A percentile compares a stretch with the other conserved stretches of the same genome.
These are phyloP conservation scores for Zea luxurians DNA, from an alignment of 176 grass and related monocot genomes.

Conservation along the genomic window DNA sequence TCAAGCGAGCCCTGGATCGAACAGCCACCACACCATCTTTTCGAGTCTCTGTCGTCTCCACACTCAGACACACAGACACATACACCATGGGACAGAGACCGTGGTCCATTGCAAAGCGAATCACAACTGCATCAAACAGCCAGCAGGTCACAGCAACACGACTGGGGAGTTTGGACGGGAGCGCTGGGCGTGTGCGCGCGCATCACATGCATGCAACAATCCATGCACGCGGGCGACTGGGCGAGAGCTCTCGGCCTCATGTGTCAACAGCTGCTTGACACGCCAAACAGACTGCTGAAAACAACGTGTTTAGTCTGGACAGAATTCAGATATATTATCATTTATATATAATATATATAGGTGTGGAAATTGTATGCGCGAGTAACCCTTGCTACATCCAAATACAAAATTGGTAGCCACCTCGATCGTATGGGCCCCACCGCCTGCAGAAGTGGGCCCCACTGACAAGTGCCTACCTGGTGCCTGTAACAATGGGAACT, in stretches of 20 bases:
- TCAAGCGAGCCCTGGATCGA: neutral
- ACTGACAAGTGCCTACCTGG: slow-evolving; percentile 50
- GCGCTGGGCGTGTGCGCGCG: slow-evolving; percentile 6
- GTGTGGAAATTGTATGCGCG: slow-evolving; percentile 51
- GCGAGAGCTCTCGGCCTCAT: neutral
- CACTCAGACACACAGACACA: neutral
- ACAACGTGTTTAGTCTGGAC: slow-evolving; percentile 24
- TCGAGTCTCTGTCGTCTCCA: neutral
- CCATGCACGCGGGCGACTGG: neutral
- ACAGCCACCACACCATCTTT: neutral
- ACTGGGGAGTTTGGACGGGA: slow-evolving; percentile 48
- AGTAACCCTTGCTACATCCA: slow-evolving; percentile 62
- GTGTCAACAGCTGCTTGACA: neutral
- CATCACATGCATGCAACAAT: slow-evolving; percentile 19
- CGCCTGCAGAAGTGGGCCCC: slow-evolving; percentile 21
- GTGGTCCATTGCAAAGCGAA: slow-evolving; percentile 31
- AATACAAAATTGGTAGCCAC: slow-evolving; percentile 94
- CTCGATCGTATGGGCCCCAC: slow-evolving; percentile 26
- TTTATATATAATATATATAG: slow-evolving; percentile 46
- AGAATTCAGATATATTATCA: neutral
- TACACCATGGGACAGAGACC: slow-evolving; percentile 2
- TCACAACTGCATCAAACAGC: slow-evolving; percentile 28
- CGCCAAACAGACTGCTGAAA: neutral
- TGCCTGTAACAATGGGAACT: slow-evolving; percentile 54
- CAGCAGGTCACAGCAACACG: slow-evolving; percentile 30